Evolutionary conservation across 176 grass and related monocot species (phyloP).

Genomic region (Canna indica): DNA sequence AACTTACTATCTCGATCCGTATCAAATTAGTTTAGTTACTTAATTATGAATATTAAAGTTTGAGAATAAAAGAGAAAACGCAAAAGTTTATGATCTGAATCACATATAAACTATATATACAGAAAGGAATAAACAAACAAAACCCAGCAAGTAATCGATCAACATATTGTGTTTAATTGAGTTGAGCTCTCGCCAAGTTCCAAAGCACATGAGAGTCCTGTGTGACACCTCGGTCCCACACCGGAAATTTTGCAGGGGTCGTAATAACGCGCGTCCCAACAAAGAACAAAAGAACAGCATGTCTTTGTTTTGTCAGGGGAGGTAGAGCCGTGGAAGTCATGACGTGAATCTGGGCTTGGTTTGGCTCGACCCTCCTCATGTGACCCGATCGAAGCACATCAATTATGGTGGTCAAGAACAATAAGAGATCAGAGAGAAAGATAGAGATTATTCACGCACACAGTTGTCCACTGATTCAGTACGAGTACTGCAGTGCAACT

Average conservation of each 20-base stretch:
- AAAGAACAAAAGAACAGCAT: constrained; percentile 3
- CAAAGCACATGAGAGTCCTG: not conserved
- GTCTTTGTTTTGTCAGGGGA: constrained; percentile 3
- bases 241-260: constrained; percentile 1
- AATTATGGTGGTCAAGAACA: not conserved
- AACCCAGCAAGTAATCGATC: too few species aligned
- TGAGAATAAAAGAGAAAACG: too few species aligned
- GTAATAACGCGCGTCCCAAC: constrained; percentile 6
- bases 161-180: too few species aligned
- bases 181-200: not conserved
- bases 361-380: not conserved
- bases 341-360: not conserved
- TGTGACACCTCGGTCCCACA: not conserved
- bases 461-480: not conserved
- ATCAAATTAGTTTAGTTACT: too few species aligned
- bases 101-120: too few species aligned
- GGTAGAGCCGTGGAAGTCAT: too few species aligned
- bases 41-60: too few species aligned
- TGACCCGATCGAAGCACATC: not conserved
- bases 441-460: not conserved
- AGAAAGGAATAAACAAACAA: too few species aligned
- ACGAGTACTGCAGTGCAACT: not conserved
- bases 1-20: too few species aligned
- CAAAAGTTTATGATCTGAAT: too few species aligned
- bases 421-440: not conserved